Conservation (phyloP, 257 asterid genomes). For the Primulina huaijiensis region DNA sequence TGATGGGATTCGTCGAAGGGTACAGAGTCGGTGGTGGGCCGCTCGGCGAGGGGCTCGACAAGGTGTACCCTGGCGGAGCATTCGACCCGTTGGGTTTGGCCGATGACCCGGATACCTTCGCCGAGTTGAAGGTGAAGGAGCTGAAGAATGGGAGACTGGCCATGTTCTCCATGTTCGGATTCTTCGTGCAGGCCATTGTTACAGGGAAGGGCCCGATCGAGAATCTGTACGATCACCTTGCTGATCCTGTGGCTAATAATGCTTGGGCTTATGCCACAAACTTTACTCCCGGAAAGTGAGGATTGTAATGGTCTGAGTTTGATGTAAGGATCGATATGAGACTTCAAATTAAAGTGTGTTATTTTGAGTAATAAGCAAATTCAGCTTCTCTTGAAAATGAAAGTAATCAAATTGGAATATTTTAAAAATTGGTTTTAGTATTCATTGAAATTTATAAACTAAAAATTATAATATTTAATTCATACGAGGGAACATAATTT, state of each 20-base stretch:
- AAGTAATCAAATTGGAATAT: too few relatives aligned
- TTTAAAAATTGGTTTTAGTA: too few relatives aligned
- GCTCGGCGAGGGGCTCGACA: constrained; percentile 82
- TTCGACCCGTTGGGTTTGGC: constrained; percentile 43
- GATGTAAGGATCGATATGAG: too few relatives aligned
- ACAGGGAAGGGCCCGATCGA: constrained; percentile 88
- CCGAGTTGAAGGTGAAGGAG: constrained; percentile 53
- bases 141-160: constrained; percentile 45
- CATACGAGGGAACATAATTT: too few relatives aligned
- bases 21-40: constrained; percentile 94
- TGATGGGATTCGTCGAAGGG: constrained; percentile 80
- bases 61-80: constrained; percentile 76
- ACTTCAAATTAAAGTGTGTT: too few relatives aligned
- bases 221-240: constrained; percentile 65
- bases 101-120: constrained; percentile 50
- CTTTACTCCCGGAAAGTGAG: constrained; percentile 75
- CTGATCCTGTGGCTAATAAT: constrained; percentile 80
- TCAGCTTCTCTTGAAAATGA: too few relatives aligned
- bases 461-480: too few relatives aligned
- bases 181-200: constrained; percentile 85
- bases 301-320: too few relatives aligned
- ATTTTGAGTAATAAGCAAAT: too few relatives aligned
- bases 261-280: constrained; percentile 91
- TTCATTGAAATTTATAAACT: too few relatives aligned
- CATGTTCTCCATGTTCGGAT: constrained; percentile 69